Evolutionary conservation across 495 filamentous ascomycete species (phyloP).

Genomic region (Penicillium atrosanguineum): DNA sequence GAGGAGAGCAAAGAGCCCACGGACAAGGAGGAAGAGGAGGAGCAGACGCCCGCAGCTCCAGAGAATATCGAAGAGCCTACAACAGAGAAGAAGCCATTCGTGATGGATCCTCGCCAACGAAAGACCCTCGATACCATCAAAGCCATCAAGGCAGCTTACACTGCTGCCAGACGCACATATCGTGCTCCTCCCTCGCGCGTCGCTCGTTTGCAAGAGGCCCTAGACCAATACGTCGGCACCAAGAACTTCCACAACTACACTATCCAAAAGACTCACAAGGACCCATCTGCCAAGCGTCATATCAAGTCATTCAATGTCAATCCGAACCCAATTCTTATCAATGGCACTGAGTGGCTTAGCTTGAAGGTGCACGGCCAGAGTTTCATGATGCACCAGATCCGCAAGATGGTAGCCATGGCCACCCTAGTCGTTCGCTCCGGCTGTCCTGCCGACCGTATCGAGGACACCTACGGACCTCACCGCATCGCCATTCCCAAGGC

Average conservation of each 20-base stretch:
- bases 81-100: conserved; percentile 16
- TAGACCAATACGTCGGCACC: conserved; percentile 74
- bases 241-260: conserved; percentile 96
- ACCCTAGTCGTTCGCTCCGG: conserved; percentile 80
- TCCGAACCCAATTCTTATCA: conserved; percentile 70
- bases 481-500: conserved; percentile 91
- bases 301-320: conserved; percentile 86
- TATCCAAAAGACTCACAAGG: conserved; percentile 73
- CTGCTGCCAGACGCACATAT: conserved; percentile 74
- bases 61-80: conserved; percentile 12
- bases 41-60: neutral
- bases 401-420: conserved; percentile 96
- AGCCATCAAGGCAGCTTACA: conserved; percentile 72
- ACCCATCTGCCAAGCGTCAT: conserved; percentile 78
- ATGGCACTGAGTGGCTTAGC: conserved; percentile 91
- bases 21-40: conserved; percentile 9
- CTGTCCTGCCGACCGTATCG: conserved; percentile 60
- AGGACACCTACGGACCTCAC: conserved; percentile 61
- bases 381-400: conserved; percentile 99
- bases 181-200: conserved; percentile 71
- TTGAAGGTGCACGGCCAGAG: conserved; percentile 95
- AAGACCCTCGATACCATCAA: conserved; percentile 62
- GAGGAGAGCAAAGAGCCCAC: conserved; percentile 21
- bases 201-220: conserved; percentile 64
- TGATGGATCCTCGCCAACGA: conserved; percentile 25